Evolutionary conservation across 306 rosid species (phyloP).

Genomic region (Citrullus amarus): DNA sequence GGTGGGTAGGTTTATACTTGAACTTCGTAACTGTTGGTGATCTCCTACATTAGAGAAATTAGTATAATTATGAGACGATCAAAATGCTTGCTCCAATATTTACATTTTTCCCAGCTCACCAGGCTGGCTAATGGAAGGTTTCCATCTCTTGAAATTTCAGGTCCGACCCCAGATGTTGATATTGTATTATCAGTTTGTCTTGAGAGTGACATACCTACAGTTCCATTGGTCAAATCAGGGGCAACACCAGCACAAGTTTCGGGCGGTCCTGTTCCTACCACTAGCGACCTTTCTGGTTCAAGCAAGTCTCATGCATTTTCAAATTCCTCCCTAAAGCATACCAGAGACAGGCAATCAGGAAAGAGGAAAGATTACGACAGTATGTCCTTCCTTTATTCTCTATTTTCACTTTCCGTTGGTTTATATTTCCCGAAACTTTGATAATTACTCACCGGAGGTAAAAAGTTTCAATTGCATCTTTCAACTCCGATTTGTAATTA

Average conservation of each 20-base stretch:
- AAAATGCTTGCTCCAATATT: background rate
- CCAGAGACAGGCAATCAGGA: constrained; percentile 41
- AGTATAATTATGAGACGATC: background rate
- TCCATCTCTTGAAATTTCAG: constrained; percentile 30
- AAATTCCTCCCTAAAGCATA: constrained; percentile 43
- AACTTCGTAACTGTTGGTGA: background rate
- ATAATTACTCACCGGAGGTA: background rate
- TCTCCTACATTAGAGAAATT: background rate
- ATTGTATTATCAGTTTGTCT: constrained; percentile 74
- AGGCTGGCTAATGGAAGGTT: constrained; percentile 7
- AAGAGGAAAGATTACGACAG: constrained; percentile 67
- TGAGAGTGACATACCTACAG: constrained; percentile 52
- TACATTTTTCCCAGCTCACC: background rate
- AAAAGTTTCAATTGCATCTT: background rate
- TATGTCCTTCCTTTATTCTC: constrained; percentile 29
- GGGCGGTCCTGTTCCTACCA: constrained; percentile 43
- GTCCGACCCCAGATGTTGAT: constrained; percentile 86
- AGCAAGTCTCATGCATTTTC: constrained; percentile 63
- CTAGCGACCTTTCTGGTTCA: constrained; percentile 79
- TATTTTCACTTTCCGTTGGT: background rate
- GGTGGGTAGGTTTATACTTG: background rate
- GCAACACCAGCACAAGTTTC: constrained; percentile 24
- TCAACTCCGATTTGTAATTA: background rate
- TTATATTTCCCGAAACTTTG: background rate
- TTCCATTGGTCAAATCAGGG: constrained; percentile 39